phyloP scores from a whole-genome alignment of 208 protist species.

The Leishmania lainsoni region DNA sequence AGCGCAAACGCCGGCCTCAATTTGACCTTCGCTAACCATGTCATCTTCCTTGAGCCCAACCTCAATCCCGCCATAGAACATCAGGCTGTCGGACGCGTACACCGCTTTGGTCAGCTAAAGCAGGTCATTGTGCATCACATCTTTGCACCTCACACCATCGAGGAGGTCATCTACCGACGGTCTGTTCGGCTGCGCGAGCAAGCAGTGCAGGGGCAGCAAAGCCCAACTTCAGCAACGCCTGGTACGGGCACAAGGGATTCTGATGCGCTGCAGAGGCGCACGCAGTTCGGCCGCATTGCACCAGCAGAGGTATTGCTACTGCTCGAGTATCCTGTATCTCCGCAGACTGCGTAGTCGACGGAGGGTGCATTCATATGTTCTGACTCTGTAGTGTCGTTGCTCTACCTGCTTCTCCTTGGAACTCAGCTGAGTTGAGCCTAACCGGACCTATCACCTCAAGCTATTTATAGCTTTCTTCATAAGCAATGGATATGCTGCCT shows the following conservation, averaged over 20 bases:
- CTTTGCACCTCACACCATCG: slow-evolving; percentile 48
- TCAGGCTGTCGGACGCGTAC: slow-evolving; percentile 79
- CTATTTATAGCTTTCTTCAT: not conserved
- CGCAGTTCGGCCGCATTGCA: slow-evolving; percentile 30
- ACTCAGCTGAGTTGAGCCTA: not conserved
- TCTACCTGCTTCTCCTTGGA: not conserved
- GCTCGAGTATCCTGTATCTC: slow-evolving; percentile 32
- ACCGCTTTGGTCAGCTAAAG: slow-evolving; percentile 92
- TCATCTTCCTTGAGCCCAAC: slow-evolving; percentile 76
- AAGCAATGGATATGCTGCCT: not conserved
- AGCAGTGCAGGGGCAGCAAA: slow-evolving; percentile 4
- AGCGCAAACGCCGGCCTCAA: slow-evolving; percentile 68
- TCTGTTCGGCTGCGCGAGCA: slow-evolving; percentile 29
- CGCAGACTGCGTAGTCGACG: not conserved
- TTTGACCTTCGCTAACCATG: slow-evolving; percentile 72
- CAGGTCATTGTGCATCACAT: slow-evolving; percentile 52
- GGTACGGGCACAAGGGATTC: not conserved
- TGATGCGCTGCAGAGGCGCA: slow-evolving; percentile 5
- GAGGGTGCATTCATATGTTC: not conserved
- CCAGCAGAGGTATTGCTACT: slow-evolving; percentile 25
- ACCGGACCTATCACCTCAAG: not conserved
- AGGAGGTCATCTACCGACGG: slow-evolving; percentile 49
- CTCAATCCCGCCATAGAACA: slow-evolving; percentile 73
- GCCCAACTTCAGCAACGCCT: not conserved
- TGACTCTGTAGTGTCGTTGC: not conserved